phyloP scores from a whole-genome alignment of 2,329 filamentous ascomycete species.

The Pseudogymnoascus sp. region DNA sequence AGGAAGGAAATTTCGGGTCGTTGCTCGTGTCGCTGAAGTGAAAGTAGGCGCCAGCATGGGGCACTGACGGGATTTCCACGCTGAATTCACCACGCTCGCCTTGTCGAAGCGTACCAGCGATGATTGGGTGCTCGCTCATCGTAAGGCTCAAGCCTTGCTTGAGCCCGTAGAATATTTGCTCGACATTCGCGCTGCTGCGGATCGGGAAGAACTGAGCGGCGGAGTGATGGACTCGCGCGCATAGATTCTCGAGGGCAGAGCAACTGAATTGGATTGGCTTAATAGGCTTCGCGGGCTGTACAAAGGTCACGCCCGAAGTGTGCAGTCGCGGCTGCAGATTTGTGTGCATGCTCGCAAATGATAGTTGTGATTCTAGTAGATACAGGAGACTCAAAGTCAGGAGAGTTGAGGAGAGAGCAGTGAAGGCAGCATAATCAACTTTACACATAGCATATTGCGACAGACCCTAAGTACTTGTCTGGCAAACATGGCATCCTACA shows the following conservation, averaged over 20 bases:
- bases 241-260: slow-evolving; percentile 4
- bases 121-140: neutral
- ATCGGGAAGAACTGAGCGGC: neutral
- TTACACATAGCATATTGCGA: neutral
- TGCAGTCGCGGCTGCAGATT: neutral
- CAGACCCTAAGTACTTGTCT: neutral
- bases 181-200: neutral
- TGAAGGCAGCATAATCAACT: neutral
- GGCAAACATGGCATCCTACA: neutral
- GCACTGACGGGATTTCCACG: neutral
- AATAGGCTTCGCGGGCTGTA: neutral
- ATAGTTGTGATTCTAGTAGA: slow-evolving; percentile 1
- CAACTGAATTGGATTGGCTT: neutral
- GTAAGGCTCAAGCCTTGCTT: slow-evolving; percentile 1
- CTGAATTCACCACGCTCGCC: neutral
- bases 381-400: neutral
- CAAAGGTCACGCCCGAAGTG: neutral
- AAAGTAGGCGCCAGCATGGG: slow-evolving; percentile 5
- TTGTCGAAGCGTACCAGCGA: neutral
- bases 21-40: neutral
- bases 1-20: neutral
- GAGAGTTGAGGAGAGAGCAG: neutral
- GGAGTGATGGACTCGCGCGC: slow-evolving; percentile 5
- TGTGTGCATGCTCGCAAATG: neutral
- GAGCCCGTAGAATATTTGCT: slow-evolving; percentile 1